A percentile compares a stretch with the other conserved stretches of the same genome.
Evolutionary conservation across 345 rosid genomes (phyloP).

Genomic region (Mallotus nudiflorus): DNA sequence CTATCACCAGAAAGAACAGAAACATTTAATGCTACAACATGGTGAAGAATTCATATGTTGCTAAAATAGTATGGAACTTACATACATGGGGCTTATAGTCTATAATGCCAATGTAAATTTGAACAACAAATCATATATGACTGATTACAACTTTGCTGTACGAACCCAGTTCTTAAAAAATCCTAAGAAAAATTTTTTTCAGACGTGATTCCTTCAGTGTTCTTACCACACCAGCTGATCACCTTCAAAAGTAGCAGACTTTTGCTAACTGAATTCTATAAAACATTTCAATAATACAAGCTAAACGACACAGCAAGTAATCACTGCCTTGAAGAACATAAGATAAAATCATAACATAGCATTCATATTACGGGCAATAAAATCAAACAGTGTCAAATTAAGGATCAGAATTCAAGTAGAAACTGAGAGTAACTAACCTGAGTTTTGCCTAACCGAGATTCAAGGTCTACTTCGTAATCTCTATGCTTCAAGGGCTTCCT

Average conservation of each 20-base stretch:
- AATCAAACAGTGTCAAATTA: no score
- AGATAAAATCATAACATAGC: neutral
- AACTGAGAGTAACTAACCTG: constrained; percentile 47
- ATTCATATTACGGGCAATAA: neutral
- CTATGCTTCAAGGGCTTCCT: constrained; percentile 97
- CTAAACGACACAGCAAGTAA: neutral
- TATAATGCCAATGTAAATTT: neutral
- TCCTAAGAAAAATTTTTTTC: neutral
- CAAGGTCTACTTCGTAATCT: constrained; percentile 94
- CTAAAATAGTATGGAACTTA: neutral
- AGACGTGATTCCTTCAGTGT: neutral
- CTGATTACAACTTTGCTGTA: neutral
- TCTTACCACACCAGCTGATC: neutral
- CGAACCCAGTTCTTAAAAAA: neutral
- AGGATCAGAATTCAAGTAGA: neutral
- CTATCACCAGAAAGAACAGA: neutral
- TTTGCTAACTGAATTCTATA: neutral
- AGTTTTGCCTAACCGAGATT: constrained; percentile 93
- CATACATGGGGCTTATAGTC: neutral
- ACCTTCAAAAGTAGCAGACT: neutral
- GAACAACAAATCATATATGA: neutral
- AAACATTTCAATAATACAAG: neutral
- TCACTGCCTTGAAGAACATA: neutral
- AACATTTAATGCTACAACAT: neutral
- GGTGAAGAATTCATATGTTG: neutral